phyloP scores from a whole-genome alignment of 192 early-diverging fungal species.

The Gorgonomyces haynaldii region DNA sequence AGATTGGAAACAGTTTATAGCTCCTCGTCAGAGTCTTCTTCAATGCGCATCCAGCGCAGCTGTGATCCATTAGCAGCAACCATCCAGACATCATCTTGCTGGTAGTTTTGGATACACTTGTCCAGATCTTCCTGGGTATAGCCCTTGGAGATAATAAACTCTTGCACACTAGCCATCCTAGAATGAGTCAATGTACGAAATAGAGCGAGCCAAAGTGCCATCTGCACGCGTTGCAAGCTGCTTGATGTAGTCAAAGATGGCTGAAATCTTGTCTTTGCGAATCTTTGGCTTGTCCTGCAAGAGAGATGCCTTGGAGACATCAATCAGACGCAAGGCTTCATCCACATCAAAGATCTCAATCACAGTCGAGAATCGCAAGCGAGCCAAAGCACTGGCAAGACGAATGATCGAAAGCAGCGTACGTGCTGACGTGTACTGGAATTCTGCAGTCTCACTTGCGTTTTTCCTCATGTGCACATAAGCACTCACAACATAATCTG shows the following conservation, averaged over 20 bases:
- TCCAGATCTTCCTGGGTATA: conserved; percentile 66
- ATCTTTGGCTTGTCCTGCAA: conserved; percentile 44
- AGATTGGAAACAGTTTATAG: conserved; percentile 1
- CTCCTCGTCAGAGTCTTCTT: conserved; percentile 11
- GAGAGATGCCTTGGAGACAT: conserved; percentile 81
- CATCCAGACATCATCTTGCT: conserved; percentile 62
- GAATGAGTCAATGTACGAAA: too few species aligned
- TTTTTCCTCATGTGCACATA: conserved; percentile 64
- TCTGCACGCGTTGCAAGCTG: conserved; percentile 53
- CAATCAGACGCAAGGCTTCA: conserved; percentile 77
- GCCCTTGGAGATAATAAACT: conserved; percentile 62
- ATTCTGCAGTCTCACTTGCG: conserved; percentile 30
- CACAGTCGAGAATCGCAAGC: conserved; percentile 56
- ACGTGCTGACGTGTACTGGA: conserved; percentile 72
- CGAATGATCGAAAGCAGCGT: conserved; percentile 80
- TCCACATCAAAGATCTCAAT: conserved; percentile 69
- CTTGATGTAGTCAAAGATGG: conserved; percentile 70
- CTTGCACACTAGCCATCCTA: conserved; percentile 52
- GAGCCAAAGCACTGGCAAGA: conserved; percentile 67
- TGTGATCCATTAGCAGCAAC: conserved; percentile 8
- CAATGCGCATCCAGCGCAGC: conserved; percentile 12
- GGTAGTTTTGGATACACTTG: conserved; percentile 60
- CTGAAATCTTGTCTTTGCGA: conserved; percentile 39
- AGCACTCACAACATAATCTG: conserved; percentile 76
- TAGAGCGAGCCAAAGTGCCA: conserved; percentile 28